phyloP scores from a whole-genome alignment of 2,329 filamentous ascomycete genomes.

The Talaromyces pinophilus region DNA sequence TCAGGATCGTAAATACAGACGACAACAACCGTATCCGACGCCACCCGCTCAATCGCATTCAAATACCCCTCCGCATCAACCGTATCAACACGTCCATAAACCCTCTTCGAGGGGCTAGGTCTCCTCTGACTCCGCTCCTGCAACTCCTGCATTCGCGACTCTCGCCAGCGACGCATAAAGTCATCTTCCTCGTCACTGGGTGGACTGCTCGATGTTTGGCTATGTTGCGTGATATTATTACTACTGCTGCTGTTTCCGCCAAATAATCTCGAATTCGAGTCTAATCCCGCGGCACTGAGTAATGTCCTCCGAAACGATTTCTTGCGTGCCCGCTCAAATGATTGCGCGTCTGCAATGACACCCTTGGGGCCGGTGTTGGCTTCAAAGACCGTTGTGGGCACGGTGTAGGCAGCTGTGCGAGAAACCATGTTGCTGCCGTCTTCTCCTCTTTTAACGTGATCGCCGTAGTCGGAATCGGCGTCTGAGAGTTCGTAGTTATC shows the following conservation, averaged over 20 bases:
- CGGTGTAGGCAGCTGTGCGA: slow-evolving; percentile 42
- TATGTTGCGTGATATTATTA: slow-evolving; percentile 23
- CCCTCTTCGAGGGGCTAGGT: slow-evolving; percentile 72
- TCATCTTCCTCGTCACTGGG: slow-evolving; percentile 63
- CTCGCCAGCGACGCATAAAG: slow-evolving; percentile 84
- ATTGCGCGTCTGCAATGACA: slow-evolving; percentile 54
- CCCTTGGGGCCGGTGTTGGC: slow-evolving; percentile 56
- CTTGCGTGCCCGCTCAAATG: slow-evolving; percentile 52
- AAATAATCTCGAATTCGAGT: slow-evolving; percentile 30
- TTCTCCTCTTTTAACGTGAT: slow-evolving; percentile 34
- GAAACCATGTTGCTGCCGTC: slow-evolving; percentile 38
- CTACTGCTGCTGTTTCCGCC: slow-evolving; percentile 23
- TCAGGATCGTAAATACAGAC: slow-evolving; percentile 90
- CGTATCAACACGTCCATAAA: slow-evolving; percentile 76
- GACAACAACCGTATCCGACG: slow-evolving; percentile 77
- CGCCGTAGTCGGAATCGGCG: slow-evolving; percentile 37
- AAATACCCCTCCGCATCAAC: slow-evolving; percentile 91
- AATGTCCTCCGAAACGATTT: slow-evolving; percentile 50
- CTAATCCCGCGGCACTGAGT: slow-evolving; percentile 38
- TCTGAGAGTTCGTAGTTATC: slow-evolving; percentile 35
- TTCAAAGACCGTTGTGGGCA: slow-evolving; percentile 49
- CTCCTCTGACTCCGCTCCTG: slow-evolving; percentile 65
- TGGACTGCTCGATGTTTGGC: slow-evolving; percentile 14
- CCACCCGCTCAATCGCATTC: slow-evolving; percentile 92
- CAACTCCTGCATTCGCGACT: slow-evolving; percentile 77